Percentiles rank a stretch among this genome's conserved stretches.
Conservation (phyloP, 108 stramenopile species). For the Pseudonitzschia multiseries region DNA sequence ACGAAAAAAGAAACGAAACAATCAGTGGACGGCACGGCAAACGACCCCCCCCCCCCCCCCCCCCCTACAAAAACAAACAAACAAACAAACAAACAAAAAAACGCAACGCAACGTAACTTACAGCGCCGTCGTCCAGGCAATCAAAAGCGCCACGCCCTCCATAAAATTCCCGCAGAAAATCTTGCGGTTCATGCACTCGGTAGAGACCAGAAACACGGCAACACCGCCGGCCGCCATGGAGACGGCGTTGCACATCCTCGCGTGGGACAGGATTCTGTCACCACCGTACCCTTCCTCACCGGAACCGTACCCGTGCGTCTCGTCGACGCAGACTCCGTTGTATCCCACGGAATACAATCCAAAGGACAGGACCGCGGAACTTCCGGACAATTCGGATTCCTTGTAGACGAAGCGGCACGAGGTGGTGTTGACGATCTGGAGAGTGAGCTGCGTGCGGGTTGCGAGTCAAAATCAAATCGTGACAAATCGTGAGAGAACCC, state of each 20-base stretch:
- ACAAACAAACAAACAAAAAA: not conserved
- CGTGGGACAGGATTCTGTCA: not conserved
- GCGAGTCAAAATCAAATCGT: not conserved
- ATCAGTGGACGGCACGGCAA: too few species aligned
- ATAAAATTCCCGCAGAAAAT: not conserved
- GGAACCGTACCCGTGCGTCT: not conserved
- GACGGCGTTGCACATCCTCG: not conserved
- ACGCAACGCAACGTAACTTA: not conserved
- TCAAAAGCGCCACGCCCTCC: not conserved
- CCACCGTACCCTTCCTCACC: not conserved
- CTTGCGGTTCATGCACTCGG: not conserved
- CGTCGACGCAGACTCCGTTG: not conserved
- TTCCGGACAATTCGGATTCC: not conserved
- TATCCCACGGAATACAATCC: not conserved
- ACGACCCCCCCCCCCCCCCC: too few species aligned
- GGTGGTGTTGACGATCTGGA: not conserved
- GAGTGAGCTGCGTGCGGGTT: not conserved
- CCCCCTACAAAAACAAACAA: too few species aligned
- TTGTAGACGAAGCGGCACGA: not conserved
- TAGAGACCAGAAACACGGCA: not conserved
- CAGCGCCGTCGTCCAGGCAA: not conserved
- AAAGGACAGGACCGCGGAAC: not conserved
- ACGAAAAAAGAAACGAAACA: not conserved
- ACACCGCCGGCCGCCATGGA: not conserved
- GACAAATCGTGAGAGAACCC: too few species aligned